Evolutionary conservation across 306 rosid species (phyloP), one percentile per base, ranked within the genome.

Genomic region (Vigna radiata): DNA sequence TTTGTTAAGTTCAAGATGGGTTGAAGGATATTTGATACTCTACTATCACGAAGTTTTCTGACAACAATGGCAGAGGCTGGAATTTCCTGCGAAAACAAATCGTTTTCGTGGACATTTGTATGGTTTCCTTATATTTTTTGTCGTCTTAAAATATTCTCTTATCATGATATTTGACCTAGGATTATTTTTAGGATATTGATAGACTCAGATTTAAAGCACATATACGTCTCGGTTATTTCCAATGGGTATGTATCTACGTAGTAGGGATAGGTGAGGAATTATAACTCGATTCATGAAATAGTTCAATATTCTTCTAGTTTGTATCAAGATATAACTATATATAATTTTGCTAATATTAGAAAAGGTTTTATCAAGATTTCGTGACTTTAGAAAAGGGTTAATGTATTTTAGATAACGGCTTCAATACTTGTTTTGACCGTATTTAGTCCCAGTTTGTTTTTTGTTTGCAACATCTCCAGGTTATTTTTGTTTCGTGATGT

Each of bases 21-120:
- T 62, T 50, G 69, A 64, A 84, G 82, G 73, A 47, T 78, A 60
- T 39, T 73, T 60, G 16, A 69, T 73, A 78, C 68, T 61, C 80
- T 59, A 50, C 82, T 46, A 49, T 73, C 44, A 59, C 9, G 75
- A 80, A 72, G 63, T 68, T 72, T 39, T 85, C 39, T 86, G 82
- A 18, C 81, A 31, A 73, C 15, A 70, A 48, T 21, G 72, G 44
- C 69, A 77, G 86, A 72, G 77, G 72, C 85, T 17, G 47, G 69
- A 84, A 63, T 56, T 78, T 60, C 44, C 36, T 31, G 44, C 0
- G 66, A 60, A 60, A 31, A 2, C 44, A 29, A 60, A 14, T 60
- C 2, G 43, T 29, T 60, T 7, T 60, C 5, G 43, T 60, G 12
- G 44, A 59, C 44, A 31, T 60, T 60, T 60, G 44, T 59, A 43